Conservation (phyloP, 345 rosid species). For the Populus pruinosa region DNA sequence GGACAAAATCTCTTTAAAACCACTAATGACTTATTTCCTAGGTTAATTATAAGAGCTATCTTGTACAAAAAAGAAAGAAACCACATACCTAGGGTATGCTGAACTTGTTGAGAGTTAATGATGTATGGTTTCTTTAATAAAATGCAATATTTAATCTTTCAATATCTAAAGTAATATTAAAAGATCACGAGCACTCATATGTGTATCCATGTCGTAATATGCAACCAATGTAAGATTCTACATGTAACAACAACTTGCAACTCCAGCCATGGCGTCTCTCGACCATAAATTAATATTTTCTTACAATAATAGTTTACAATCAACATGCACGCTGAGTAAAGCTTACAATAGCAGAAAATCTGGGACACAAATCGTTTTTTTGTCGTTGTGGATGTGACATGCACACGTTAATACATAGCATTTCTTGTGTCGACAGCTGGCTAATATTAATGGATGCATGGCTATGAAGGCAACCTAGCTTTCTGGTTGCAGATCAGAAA, state of each 20-base stretch:
- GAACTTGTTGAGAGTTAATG: too few relatives aligned
- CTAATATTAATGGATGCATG: background rate
- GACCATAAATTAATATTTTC: background rate
- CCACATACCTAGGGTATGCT: too few relatives aligned
- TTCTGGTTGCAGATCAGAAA: slow-evolving; percentile 22
- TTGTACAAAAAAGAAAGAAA: too few relatives aligned
- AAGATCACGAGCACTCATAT: background rate
- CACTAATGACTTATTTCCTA: too few relatives aligned
- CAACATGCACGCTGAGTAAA: background rate
- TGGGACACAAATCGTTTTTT: background rate
- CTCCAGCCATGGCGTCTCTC: background rate
- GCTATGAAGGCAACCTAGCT: background rate
- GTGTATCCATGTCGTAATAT: background rate
- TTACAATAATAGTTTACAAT: background rate
- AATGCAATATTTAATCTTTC: too few relatives aligned
- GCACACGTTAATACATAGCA: background rate
- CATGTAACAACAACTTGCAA: background rate
- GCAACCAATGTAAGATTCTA: background rate
- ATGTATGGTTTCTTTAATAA: too few relatives aligned
- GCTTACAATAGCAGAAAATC: background rate
- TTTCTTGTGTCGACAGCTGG: slow-evolving; percentile 25
- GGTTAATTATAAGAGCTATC: too few relatives aligned
- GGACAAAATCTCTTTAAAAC: too few relatives aligned
- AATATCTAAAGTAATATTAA: too few relatives aligned
- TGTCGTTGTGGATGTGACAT: background rate